Conservation (phyloP, 306 rosid species). For the Acacia melanoxylon region DNA sequence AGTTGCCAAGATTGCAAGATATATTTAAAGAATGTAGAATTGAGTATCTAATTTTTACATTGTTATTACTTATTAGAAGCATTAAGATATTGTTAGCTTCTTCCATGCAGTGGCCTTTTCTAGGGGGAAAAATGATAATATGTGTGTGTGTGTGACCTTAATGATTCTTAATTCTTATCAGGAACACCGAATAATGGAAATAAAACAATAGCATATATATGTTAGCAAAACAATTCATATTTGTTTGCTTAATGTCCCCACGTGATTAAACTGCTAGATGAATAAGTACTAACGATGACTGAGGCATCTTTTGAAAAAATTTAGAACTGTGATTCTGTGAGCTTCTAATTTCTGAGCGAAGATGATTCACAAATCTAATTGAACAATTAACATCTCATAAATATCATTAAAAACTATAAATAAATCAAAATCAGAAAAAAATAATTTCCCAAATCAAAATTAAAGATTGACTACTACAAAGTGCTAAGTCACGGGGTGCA, state of each 20-base stretch:
- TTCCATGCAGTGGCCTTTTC: not conserved
- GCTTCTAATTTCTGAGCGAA: conserved; percentile 1
- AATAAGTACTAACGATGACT: conserved; percentile 21
- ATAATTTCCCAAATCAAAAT: not conserved
- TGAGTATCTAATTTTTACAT: not conserved
- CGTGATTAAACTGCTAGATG: not conserved
- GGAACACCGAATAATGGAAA: conserved; percentile 3
- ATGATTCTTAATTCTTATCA: conserved; percentile 4
- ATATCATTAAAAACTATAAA: not conserved
- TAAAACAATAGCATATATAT: conserved; percentile 4
- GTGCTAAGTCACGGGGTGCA: conserved; percentile 16
- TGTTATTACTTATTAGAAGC: not conserved
- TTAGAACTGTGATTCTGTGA: not conserved
- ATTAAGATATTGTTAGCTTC: conserved; percentile 13
- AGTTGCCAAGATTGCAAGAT: conserved; percentile 14
- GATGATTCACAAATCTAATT: conserved; percentile 19
- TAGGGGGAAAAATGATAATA: not conserved
- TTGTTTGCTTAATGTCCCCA: conserved; percentile 17
- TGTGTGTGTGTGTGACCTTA: not conserved
- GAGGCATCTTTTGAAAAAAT: not conserved
- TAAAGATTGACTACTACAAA: conserved; percentile 14
- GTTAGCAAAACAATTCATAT: conserved; percentile 20
- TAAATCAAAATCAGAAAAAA: not conserved
- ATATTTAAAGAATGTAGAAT: not conserved
- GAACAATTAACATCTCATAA: not conserved